Evolutionary conservation across 768 basidiomycete species (phyloP), one percentile per base, ranked within the genome.

Genomic region (Rhizopogon vesiculosus): DNA sequence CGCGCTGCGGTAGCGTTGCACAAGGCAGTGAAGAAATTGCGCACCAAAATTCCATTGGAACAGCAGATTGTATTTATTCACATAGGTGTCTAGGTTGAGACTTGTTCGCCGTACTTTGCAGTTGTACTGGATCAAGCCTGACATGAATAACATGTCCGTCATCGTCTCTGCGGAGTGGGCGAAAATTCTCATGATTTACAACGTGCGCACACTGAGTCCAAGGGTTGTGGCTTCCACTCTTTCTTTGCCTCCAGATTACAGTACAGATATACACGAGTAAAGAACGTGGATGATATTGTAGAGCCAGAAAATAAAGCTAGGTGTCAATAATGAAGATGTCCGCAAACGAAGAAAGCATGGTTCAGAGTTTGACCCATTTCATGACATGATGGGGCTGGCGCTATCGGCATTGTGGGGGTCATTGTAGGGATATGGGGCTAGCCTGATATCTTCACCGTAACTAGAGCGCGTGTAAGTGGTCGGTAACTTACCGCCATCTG

Each of bases 371-470:
- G 31, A n/a, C 9, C 35, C 8, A 45, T 18, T 31, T 57, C 56
- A 65, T 22, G 25, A 42, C 18, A 7, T 9, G 10, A 56, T 22
- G n/a, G 56, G 58, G 39, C 29, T 55, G 41, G 19, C 19, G 41
- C 56, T 66, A 10, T 56, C 54, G 4, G 53, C 25, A 7, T 33
- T 58, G 39, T 39, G 56, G 12, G 33, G 5, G 9, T 66, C 51
- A 22, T 16, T 43, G 29, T 64, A 68, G 9, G 62, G 60, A 48
- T 78, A 78, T 31, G 74, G 69, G 45, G 76, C 69, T 58, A 78
- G 66, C 43, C 67, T 68, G 46, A 76, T 69, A 42, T 71, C 69
- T 62, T 78, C 76, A 51, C 76, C 76, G 44, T 72, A 74, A 64
- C 74, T 75, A 29, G 61, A 42, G 44, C 56, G 58, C 25, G 58